Conservation (phyloP, 2,329 filamentous ascomycete species). For the Fulvia fulva region DNA sequence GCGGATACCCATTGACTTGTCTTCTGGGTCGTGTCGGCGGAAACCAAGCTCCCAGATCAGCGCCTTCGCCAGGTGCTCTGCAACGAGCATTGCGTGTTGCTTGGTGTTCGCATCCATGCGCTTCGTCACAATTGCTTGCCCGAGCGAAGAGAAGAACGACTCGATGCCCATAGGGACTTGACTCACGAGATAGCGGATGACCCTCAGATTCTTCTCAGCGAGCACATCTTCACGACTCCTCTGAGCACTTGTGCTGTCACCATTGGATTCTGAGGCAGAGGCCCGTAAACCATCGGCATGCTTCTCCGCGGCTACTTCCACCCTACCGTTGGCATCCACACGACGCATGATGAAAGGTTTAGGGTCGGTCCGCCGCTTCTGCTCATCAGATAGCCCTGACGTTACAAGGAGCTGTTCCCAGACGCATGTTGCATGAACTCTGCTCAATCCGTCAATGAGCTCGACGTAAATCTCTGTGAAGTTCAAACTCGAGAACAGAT, state of each 20-base stretch:
- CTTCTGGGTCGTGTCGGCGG: slow-evolving; percentile 19
- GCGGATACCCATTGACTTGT: slow-evolving; percentile 22
- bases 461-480: slow-evolving; percentile 76
- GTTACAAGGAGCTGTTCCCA: slow-evolving; percentile 77
- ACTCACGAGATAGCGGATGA: slow-evolving; percentile 70
- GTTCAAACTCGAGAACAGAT: slow-evolving; percentile 71
- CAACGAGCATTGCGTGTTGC: slow-evolving; percentile 58
- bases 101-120: slow-evolving; percentile 62
- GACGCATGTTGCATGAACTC: slow-evolving; percentile 73
- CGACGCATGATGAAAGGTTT: slow-evolving; percentile 30
- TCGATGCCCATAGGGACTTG: slow-evolving; percentile 76
- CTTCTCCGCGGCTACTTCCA: slow-evolving; percentile 23
- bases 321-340: slow-evolving; percentile 27
- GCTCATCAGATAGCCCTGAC: slow-evolving; percentile 67
- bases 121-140: slow-evolving; percentile 73
- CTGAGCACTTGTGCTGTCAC: slow-evolving; percentile 3
- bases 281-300: background rate
- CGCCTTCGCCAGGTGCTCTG: slow-evolving; percentile 67
- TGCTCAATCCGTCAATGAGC: slow-evolving; percentile 72
- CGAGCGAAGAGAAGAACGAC: slow-evolving; percentile 79
- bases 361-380: slow-evolving; percentile 49
- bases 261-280: slow-evolving; percentile 3
- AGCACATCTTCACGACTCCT: slow-evolving; percentile 16
- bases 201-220: slow-evolving; percentile 71
- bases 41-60: slow-evolving; percentile 27